A percentile compares a stretch with the other conserved stretches of the same genome.
Conservation (phyloP, 805 yeast genomes). For the Yamadazyma takamatsuzukensis region DNA sequence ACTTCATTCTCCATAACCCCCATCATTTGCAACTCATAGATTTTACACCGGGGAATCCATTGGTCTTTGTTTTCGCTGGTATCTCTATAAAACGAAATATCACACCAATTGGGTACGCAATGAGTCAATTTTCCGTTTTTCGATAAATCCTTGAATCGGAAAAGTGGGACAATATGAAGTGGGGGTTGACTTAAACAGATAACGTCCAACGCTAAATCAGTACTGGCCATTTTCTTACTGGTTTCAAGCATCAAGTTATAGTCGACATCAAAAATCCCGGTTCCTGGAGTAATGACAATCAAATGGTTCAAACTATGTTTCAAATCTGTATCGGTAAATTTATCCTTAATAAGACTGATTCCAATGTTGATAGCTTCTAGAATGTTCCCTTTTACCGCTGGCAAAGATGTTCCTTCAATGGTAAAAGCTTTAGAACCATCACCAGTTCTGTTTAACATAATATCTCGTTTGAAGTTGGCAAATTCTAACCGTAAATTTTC, state of each 20-base stretch:
- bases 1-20: constrained; percentile 92
- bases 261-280: constrained; percentile 91
- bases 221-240: constrained; percentile 65
- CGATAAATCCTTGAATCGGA: constrained; percentile 50
- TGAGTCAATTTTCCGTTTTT: constrained; percentile 51
- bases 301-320: constrained; percentile 91
- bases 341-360: constrained; percentile 68
- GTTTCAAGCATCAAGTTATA: constrained; percentile 71
- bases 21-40: constrained; percentile 97
- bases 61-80: constrained; percentile 41
- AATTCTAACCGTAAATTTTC: constrained; percentile 80
- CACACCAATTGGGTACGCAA: constrained; percentile 94
- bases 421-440: constrained; percentile 7
- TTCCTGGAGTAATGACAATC: constrained; percentile 83
- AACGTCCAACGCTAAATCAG: constrained; percentile 85
- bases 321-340: constrained; percentile 79
- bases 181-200: constrained; percentile 90
- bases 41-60: constrained; percentile 94
- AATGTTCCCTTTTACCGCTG: constrained; percentile 86
- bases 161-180: constrained; percentile 84
- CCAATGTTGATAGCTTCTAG: constrained; percentile 86
- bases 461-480: constrained; percentile 73
- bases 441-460: constrained; percentile 42
- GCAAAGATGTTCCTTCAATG: constrained; percentile 65
- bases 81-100: constrained; percentile 85